These are phyloP conservation scores for Neofusicoccum kwambonambiense DNA, from an alignment of 2,329 filamentous ascomycete genomes.

Conservation along the genomic window DNA sequence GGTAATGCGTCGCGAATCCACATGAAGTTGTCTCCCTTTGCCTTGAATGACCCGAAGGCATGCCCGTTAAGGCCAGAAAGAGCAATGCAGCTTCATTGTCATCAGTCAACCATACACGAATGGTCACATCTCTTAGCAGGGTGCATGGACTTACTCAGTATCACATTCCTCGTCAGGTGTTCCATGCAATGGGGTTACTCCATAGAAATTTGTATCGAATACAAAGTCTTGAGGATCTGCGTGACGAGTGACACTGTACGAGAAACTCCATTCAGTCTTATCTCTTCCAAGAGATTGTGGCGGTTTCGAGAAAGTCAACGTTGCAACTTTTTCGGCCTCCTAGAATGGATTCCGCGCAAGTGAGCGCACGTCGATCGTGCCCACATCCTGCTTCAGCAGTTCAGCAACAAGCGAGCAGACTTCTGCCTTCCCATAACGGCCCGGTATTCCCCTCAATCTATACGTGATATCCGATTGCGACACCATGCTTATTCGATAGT, in stretches of 20 bases:
- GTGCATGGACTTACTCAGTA: not conserved
- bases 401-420: not conserved
- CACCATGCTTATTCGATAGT: not conserved
- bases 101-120: not conserved
- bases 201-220: not conserved
- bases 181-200: not conserved
- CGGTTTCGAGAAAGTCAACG: not conserved
- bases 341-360: not conserved
- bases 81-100: not conserved
- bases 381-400: not conserved
- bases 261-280: no score
- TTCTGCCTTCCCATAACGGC: not conserved
- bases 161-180: not conserved
- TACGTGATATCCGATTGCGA: not conserved
- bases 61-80: not conserved
- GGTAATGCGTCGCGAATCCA: not conserved
- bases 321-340: not conserved
- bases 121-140: no score
- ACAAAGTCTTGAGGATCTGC: no score
- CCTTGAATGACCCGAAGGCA: conserved; percentile 5
- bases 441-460: not conserved
- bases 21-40: not conserved
- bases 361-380: not conserved
- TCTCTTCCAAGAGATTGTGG: not conserved
- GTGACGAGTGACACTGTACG: not conserved